Conservation (phyloP, 768 basidiomycete genomes). For the Termitomyces titanicus region DNA sequence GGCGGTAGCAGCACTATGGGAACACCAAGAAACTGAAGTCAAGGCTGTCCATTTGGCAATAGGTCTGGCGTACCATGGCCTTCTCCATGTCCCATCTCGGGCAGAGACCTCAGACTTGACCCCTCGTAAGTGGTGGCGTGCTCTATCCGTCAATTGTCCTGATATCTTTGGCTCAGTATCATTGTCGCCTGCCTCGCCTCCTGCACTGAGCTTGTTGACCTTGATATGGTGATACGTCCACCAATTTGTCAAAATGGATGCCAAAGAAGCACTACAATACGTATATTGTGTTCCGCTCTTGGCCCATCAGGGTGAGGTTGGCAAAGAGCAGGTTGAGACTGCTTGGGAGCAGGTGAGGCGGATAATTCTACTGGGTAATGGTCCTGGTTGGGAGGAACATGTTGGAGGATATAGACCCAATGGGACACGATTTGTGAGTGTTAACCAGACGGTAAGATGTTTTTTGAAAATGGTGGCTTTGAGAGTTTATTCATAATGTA, state of each 20-base stretch:
- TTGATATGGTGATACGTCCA: constrained; percentile 91
- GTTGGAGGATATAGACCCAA: constrained; percentile 91
- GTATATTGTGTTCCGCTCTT: constrained; percentile 82
- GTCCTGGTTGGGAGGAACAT: constrained; percentile 85
- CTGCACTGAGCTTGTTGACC: constrained; percentile 77
- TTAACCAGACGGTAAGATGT: background rate
- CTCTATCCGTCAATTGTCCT: background rate
- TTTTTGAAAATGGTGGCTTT: no score
- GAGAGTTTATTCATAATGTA: no score
- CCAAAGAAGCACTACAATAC: constrained; percentile 92
- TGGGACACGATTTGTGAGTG: constrained; percentile 79
- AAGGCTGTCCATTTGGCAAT: constrained; percentile 95
- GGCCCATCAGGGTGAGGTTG: constrained; percentile 65
- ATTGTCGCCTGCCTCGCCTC: constrained; percentile 62
- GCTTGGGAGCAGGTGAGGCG: constrained; percentile 79
- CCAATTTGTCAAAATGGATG: constrained; percentile 89
- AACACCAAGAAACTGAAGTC: constrained; percentile 83
- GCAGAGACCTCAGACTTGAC: constrained; percentile 84
- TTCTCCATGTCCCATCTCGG: constrained; percentile 78
- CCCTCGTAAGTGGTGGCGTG: constrained; percentile 46
- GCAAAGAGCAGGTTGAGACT: constrained; percentile 80
- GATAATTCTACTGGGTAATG: constrained; percentile 75
- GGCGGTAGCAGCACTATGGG: constrained; percentile 91
- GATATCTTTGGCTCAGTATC: constrained; percentile 45
- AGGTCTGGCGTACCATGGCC: constrained; percentile 88